phyloP scores from a whole-genome alignment of 2,329 filamentous ascomycete genomes.

The Paecilomyces dactylethromorphus region DNA sequence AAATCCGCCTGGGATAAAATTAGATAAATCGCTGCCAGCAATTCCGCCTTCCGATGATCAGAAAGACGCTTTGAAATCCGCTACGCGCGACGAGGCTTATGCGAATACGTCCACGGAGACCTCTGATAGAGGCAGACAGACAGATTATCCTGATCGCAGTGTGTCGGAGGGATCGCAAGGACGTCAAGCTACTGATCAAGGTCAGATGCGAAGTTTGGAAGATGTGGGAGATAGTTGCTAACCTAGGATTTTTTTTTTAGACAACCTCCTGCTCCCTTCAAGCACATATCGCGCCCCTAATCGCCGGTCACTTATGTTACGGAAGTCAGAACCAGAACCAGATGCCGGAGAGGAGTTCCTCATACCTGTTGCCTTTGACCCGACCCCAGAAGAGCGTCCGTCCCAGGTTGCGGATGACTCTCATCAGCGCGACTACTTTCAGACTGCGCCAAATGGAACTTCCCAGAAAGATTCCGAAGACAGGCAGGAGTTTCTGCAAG shows the following conservation, averaged over 20 bases:
- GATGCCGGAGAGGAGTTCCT: conserved; percentile 61
- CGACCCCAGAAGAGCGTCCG: conserved; percentile 52
- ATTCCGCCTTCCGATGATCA: conserved; percentile 60
- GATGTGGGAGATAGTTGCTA: background rate
- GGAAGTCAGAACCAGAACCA: conserved; percentile 27
- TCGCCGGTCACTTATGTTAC: conserved; percentile 63
- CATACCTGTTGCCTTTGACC: conserved; percentile 69
- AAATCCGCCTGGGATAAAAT: conserved; percentile 51
- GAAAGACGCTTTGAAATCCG: conserved; percentile 49
- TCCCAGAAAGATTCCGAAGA: conserved; percentile 19
- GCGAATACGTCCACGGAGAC: conserved; percentile 17
- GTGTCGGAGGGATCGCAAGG: conserved; percentile 17
- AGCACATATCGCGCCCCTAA: conserved; percentile 68
- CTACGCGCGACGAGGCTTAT: conserved; percentile 51
- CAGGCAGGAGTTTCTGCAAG: conserved; percentile 11
- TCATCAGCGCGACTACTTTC: conserved; percentile 54
- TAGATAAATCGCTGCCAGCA: conserved; percentile 89
- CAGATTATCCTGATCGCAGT: conserved; percentile 12
- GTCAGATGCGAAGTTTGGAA: conserved; percentile 14
- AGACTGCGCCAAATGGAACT: conserved; percentile 18
- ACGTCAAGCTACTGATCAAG: conserved; percentile 22
- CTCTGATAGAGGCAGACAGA: conserved; percentile 12
- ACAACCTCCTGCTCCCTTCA: conserved; percentile 64
- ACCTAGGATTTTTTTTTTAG: conserved; percentile 20
- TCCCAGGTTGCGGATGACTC: conserved; percentile 41